Base-by-base conservation (phyloP, 495 filamentous ascomycete genomes). In the Clavariopsis aquatica region DNA sequence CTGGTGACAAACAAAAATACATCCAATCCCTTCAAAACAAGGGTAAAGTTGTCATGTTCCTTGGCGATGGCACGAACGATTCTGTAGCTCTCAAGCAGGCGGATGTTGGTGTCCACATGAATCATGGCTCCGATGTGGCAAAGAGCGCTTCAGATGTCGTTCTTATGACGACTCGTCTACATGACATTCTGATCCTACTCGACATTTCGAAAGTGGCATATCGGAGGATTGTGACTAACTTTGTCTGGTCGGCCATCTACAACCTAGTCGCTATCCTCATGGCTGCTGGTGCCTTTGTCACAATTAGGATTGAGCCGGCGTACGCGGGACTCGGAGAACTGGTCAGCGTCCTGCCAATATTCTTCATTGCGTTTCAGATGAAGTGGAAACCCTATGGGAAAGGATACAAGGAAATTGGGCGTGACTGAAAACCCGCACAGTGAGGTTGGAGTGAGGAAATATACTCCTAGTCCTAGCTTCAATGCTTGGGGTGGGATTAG, bases 11-110 rank as follows among this genome's bases (percentile, higher is more conserved):
- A 73, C 75, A 85, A 65, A 71, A 64, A 0, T 89, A 89, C 71
- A 77, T 91, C 53, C 73, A 85, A 52, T 43, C 71, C 9, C 66
- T 83, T 56, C 74, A 63, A 51, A 36, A 52, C 13, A 17, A 24
- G 20, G 26, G 57, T 59, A 61, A 56, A 12, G 62, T 80, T 2
- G 80, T 91, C 22, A 64, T 92, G 19, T 92, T 93, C 74, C 81
- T 82, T 66, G 90, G 90, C 46, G 90, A 94, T 69, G 90, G 90
- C 8, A 90, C 88, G 3, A 94, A 94, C 73, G 90, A 93, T 71
- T 88, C 90, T 0, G 78, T 86, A 13, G 89, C 90, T 1, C 80
- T 94, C 6, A 83, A 87, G 2, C 81, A 84, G 67, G 88, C 90
- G n/a, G 83, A 83, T 26, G 84, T 94, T 62, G 90, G 90, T 52